phyloP scores from a whole-genome alignment of 106 monocot species.

The Narthecium ossifragum region DNA sequence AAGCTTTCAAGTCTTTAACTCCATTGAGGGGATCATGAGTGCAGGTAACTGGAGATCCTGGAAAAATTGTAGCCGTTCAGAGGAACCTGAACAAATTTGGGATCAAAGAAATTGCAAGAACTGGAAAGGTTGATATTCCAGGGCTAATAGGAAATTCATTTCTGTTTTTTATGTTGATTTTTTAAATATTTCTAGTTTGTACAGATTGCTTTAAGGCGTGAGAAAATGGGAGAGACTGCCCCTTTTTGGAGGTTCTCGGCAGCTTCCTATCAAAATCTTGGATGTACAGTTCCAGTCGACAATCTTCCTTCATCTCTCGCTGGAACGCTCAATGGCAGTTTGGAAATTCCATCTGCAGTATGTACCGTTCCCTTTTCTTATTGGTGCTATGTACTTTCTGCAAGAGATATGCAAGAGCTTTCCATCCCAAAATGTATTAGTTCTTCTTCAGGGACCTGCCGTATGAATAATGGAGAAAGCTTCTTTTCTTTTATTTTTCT shows the following conservation, averaged over 20 bases:
- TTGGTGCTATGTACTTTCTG: no score
- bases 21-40: no score
- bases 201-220: constrained; percentile 94
- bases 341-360: constrained; percentile 52
- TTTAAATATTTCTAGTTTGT: background rate
- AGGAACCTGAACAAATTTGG: constrained; percentile 85
- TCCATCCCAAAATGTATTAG: no score
- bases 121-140: constrained; percentile 91
- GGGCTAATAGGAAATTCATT: no score
- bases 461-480: no score
- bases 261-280: constrained; percentile 89
- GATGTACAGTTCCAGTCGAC: constrained; percentile 20
- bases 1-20: no score
- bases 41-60: constrained; percentile 96
- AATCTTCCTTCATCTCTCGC: constrained; percentile 24
- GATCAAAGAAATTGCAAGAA: constrained; percentile 93
- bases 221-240: constrained; percentile 72
- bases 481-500: no score
- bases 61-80: constrained; percentile 82
- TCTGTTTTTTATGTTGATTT: no score
- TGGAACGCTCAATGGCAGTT: constrained; percentile 14
- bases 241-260: constrained; percentile 98
- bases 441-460: no score
- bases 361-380: no score
- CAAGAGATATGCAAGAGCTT: no score